A percentile compares a stretch with the other conserved stretches of the same genome.
Conservation (phyloP, 106 monocot genomes). For the Agapanthus africanus region DNA sequence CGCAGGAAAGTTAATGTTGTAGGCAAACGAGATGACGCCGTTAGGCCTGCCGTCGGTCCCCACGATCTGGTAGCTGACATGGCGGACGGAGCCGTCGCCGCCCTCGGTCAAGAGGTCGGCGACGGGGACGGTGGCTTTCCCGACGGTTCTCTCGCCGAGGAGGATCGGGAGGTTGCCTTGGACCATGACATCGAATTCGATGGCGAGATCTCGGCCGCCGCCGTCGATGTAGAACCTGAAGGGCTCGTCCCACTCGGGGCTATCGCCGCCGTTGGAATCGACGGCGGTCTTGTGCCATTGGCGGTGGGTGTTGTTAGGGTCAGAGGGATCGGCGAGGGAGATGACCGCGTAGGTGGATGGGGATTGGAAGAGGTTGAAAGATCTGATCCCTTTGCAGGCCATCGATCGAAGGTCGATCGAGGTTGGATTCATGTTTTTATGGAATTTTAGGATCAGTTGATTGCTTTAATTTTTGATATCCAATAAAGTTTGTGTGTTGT, state of each 20-base stretch:
- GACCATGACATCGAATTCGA: slow-evolving; percentile 25
- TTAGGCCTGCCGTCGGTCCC: slow-evolving; percentile 42
- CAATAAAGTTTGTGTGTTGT: too few species aligned
- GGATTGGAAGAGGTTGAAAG: slow-evolving; percentile 34
- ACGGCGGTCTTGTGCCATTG: slow-evolving; percentile 21
- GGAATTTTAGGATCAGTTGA: too few species aligned
- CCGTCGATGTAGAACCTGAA: slow-evolving; percentile 26
- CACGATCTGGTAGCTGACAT: slow-evolving; percentile 32
- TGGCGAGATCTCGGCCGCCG: slow-evolving; percentile 4
- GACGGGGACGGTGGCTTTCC: slow-evolving; percentile 25
- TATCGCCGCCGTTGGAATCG: slow-evolving; percentile 33
- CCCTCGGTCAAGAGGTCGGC: slow-evolving; percentile 20
- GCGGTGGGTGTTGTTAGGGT: slow-evolving; percentile 18
- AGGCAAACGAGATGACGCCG: slow-evolving; percentile 34
- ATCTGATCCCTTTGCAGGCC: slow-evolving; percentile 43
- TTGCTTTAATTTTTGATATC: too few species aligned
- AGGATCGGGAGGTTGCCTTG: slow-evolving; percentile 16
- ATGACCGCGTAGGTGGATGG: slow-evolving; percentile 40
- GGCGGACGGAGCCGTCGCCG: background rate
- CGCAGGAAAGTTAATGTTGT: background rate
- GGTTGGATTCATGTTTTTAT: slow-evolving; percentile 10
- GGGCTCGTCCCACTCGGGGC: slow-evolving; percentile 34
- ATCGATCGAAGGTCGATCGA: slow-evolving; percentile 29
- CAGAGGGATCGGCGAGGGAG: slow-evolving; percentile 16
- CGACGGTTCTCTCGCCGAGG: slow-evolving; percentile 27